Percentiles rank a stretch among this genome's conserved stretches.
Conservation (phyloP, 1,284 basidiomycete species). For the Sparassis latifolia region DNA sequence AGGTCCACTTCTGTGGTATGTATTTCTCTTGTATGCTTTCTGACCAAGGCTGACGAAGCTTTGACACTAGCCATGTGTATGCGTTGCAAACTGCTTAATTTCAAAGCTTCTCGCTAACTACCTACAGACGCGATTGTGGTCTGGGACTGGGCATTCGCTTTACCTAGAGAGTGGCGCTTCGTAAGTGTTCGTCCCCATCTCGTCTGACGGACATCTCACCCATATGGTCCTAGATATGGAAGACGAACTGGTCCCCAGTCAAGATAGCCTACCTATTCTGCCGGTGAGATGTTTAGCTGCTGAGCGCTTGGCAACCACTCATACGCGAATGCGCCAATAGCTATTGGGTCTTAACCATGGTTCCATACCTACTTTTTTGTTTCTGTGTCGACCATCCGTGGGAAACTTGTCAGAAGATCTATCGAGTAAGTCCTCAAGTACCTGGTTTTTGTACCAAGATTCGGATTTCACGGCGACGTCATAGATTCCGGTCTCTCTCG, state of each 20-base stretch:
- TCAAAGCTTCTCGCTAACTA: slow-evolving; percentile 17
- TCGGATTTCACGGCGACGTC: neutral
- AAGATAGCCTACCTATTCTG: slow-evolving; percentile 77
- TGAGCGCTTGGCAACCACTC: neutral
- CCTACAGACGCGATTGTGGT: slow-evolving; percentile 64
- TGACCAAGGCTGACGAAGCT: slow-evolving; percentile 11
- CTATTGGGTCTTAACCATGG: slow-evolving; percentile 72
- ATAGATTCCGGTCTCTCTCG: slow-evolving; percentile 68
- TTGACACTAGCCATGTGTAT: slow-evolving; percentile 67
- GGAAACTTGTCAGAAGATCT: slow-evolving; percentile 59
- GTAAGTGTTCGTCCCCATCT: slow-evolving; percentile 32
- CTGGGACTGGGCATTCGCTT: slow-evolving; percentile 76
- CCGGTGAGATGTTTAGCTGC: slow-evolving; percentile 38
- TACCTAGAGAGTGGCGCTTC: slow-evolving; percentile 69
- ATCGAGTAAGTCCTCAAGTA: slow-evolving; percentile 36
- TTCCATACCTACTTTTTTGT: slow-evolving; percentile 67
- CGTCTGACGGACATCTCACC: neutral
- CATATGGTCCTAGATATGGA: slow-evolving; percentile 55
- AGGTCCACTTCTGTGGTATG: slow-evolving; percentile 78
- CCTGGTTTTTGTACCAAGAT: neutral
- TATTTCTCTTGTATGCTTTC: slow-evolving; percentile 13
- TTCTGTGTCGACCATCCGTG: slow-evolving; percentile 61
- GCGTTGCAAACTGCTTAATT: slow-evolving; percentile 17
- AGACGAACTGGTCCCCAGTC: slow-evolving; percentile 73
- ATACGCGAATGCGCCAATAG: slow-evolving; percentile 26